Base-by-base conservation (phyloP, 495 filamentous ascomycete genomes). In the Pyronema domesticum region DNA sequence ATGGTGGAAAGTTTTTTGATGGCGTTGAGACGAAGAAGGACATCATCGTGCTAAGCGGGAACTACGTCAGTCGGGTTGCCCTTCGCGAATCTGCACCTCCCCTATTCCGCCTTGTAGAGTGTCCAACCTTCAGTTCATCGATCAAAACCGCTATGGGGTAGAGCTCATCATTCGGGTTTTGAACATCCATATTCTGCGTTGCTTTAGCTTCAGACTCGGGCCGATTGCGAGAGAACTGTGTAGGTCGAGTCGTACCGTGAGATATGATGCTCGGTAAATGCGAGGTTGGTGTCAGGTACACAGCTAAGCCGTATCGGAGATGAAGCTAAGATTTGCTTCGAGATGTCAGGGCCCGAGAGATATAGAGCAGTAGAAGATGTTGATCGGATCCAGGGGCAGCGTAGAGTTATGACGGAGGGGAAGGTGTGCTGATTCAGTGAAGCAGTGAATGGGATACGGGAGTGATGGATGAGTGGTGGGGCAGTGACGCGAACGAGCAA, bases 131-230 rank as follows among this genome's bases (percentile, higher is more conserved):
- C 63, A 98, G 75, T 79, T 98, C 91, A 71, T 98, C 91, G 71
- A 98, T 98, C 68, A 98, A 80, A 54, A 98, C 93, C 58, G 91
- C 91, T 75, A 98, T 98, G 65, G 91, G 91, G 70, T 95, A 96
- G 58, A 98, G 87, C 79, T 95, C 93, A 70, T 96, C 89, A 68
- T 80, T 93, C 72, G 83, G 78, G 60, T 74, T 76, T 63, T 80
- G 78, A 59, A 74, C 76, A 64, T 86, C 81, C 82, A 86, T 86
- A 49, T 50, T 50, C 50, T 53, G 37, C 18, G 7, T n/a, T 46
- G 8, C 14, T 45, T 55, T 34, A 53, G 15, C 35, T 40, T 14
- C 19, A 34, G 17, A 39, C 8, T 42, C 14, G 34, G 14, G 7
- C 14, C 14, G 11, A 40, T 14, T 53, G 50, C 42, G 51, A 53